Conservation (phyloP, 257 asterid species). For the Ocimum tenuiflorum region DNA sequence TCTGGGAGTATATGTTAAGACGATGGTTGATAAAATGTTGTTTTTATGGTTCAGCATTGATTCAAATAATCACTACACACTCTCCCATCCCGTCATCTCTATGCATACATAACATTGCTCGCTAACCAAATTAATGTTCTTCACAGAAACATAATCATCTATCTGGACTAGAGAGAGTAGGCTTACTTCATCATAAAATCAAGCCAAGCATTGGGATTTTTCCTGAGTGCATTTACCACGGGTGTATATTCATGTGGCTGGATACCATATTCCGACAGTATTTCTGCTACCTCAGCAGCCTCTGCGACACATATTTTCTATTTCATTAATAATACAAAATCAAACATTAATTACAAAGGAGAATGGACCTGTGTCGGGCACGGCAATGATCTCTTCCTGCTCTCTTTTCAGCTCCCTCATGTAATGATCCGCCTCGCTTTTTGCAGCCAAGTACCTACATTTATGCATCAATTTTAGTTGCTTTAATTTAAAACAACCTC, state of each 20-base stretch:
- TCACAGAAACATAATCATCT: too few species aligned
- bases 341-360: background rate
- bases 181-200: conserved; percentile 96
- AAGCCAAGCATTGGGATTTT: conserved; percentile 92
- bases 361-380: conserved; percentile 77
- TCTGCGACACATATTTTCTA: conserved; percentile 48
- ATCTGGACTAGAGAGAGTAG: background rate
- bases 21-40: too few species aligned
- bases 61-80: too few species aligned
- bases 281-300: conserved; percentile 98
- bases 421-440: conserved; percentile 93
- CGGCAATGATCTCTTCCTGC: conserved; percentile 68
- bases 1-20: too few species aligned
- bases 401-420: conserved; percentile 71
- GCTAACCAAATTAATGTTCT: too few species aligned
- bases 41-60: too few species aligned
- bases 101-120: too few species aligned
- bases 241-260: conserved; percentile 72
- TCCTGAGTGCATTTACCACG: conserved; percentile 76
- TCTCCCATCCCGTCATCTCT: too few species aligned
- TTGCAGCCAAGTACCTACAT: conserved; percentile 75
- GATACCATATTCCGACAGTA: conserved; percentile 69
- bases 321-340: too few species aligned
- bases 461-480: too few species aligned
- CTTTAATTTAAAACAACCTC: too few species aligned